Evolutionary conservation across 2,329 filamentous ascomycete species (phyloP), one percentile per base, ranked within the genome.

Genomic region (Hypoxylon sp.): DNA sequence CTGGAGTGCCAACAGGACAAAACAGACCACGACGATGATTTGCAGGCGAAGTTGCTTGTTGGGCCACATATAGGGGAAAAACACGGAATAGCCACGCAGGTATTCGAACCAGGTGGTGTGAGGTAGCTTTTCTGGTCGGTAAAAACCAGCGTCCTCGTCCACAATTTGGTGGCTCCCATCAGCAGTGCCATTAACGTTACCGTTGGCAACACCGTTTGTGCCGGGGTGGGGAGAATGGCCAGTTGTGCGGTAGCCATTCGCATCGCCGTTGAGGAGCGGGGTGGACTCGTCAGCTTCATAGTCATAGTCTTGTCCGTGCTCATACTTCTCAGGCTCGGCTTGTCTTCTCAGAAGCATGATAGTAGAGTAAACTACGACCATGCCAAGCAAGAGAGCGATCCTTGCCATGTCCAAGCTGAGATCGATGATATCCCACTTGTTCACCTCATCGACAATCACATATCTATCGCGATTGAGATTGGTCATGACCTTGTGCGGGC

Each of bases 21-120:
- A 94, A 79, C 96, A 98, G 49, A 93, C 73, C 18, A 96, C 77
- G 18, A 97, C 93, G 57, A 94, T 85, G 22, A 93, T 70, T 80
- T 97, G 91, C 58, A 99, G 83, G 68, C 83, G 85, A 4, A 75
- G 44, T 36, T 93, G 89, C 74, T 95, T 95, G 73, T 89, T 91
- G 0, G 96, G 96, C 96, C 96, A 99, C 62, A 98, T 87, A 76
- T 98, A 99, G 0, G 94, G 95, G 77, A 98, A 96, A 80, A 99
- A 97, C 53, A 97, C 84, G 11, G 91, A 92, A 78, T 98, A 99
- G 46, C 95, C 93, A 68, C 91, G 89, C 65, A 97, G 82, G 77
- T 99, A 99, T 76, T 98, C 94, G 89, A 92, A 97, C 96, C 96
- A 99, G 54, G 90, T 96, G 71, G 92, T 93, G 71, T 92, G 91